A percentile compares a stretch with the other conserved stretches of the same genome.
These are phyloP conservation scores for Cyclostephanos tholiformis DNA, from an alignment of 108 stramenopile species.

Conservation along the genomic window DNA sequence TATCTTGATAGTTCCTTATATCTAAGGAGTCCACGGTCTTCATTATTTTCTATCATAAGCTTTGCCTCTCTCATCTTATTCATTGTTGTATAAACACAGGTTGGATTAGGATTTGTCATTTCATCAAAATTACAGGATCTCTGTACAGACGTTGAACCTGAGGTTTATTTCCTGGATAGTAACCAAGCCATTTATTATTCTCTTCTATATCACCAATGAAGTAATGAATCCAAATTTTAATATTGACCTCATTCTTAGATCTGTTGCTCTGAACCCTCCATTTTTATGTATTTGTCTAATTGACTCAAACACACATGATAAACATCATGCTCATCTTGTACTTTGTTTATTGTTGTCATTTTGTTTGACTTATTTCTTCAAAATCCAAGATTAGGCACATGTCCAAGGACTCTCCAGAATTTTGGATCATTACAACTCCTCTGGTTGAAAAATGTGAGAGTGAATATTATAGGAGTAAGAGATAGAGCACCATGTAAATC, in stretches of 20 bases:
- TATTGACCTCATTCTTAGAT: not conserved
- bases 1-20: not conserved
- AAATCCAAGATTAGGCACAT: not conserved
- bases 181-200: conserved; percentile 12
- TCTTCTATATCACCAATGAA: not conserved
- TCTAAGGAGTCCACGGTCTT: not conserved
- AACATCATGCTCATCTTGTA: conserved; percentile 3
- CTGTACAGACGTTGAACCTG: not conserved
- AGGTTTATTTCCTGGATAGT: not conserved
- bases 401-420: not conserved
- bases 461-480: not conserved
- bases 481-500: not conserved
- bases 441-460: not conserved
- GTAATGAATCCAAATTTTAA: conserved; percentile 8
- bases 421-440: not conserved
- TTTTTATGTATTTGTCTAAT: not conserved
- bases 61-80: not conserved
- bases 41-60: not conserved
- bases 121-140: not conserved
- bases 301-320: not conserved
- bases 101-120: not conserved
- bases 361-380: not conserved
- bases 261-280: not conserved
- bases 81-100: not conserved
- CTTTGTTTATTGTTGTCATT: not conserved